These are phyloP conservation scores for Ensete ventricosum DNA, from an alignment of 176 grass and related monocot species.

Conservation along the genomic window DNA sequence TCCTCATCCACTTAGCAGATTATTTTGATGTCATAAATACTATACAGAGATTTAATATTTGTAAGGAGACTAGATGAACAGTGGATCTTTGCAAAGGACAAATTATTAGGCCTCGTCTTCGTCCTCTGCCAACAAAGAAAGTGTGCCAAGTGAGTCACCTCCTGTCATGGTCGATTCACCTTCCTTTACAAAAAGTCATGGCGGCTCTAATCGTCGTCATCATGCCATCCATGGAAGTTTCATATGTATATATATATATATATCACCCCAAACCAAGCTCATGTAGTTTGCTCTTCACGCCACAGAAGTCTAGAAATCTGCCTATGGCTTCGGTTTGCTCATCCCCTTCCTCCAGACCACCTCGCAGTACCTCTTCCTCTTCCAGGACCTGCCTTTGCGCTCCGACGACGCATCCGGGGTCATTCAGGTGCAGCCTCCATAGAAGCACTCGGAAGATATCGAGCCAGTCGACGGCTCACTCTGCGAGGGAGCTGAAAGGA, in stretches of 20 bases:
- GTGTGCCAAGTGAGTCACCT: not conserved
- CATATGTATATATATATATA: not conserved
- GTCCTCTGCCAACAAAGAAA: slow-evolving; percentile 10
- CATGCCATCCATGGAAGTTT: not conserved
- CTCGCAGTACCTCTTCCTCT: not conserved
- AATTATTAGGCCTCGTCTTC: no score
- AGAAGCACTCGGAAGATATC: not conserved
- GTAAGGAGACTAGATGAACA: no score
- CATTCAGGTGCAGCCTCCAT: slow-evolving; percentile 10
- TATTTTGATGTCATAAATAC: no score
- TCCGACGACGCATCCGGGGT: slow-evolving; percentile 12
- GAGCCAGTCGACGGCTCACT: not conserved
- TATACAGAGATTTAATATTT: no score
- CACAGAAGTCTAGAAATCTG: not conserved
- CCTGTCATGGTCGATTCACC: not conserved
- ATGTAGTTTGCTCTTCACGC: not conserved
- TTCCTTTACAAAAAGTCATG: no score
- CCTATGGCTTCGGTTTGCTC: not conserved
- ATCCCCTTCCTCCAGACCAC: not conserved
- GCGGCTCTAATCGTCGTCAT: not conserved
- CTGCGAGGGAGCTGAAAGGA: not conserved
- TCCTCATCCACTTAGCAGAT: no score
- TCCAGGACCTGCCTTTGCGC: slow-evolving; percentile 10
- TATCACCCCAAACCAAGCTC: not conserved
- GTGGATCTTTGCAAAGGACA: no score